A percentile compares a stretch with the other conserved stretches of the same genome.
Evolutionary conservation across 495 filamentous ascomycete genomes (phyloP).

Genomic region (Thermothielavioides terrestris): DNA sequence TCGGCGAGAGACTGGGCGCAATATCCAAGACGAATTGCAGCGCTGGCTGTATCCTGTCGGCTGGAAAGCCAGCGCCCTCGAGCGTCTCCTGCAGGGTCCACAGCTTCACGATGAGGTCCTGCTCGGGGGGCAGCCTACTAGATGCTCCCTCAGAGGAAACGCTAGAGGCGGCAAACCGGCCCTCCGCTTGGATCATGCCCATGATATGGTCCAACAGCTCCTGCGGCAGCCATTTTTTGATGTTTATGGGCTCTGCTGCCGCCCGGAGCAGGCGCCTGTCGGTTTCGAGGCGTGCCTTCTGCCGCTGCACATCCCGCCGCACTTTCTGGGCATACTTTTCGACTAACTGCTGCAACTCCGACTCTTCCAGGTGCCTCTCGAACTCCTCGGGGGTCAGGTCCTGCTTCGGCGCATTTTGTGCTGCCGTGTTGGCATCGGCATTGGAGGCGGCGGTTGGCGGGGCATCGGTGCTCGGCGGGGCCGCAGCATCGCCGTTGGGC

Average conservation of each 20-base stretch:
- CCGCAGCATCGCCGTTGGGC: constrained; percentile 17
- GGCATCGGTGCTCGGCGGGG: constrained; percentile 30
- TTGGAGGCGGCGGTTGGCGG: constrained; percentile 20
- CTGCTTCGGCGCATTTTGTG: constrained; percentile 37
- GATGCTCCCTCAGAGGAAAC: constrained; percentile 31
- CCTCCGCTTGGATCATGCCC: constrained; percentile 47
- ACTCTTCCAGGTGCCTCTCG: constrained; percentile 70
- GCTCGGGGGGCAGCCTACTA: constrained; percentile 47
- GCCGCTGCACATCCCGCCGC: constrained; percentile 56
- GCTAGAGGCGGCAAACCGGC: constrained; percentile 40
- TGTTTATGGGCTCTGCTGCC: constrained; percentile 60
- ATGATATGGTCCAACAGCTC: constrained; percentile 71
- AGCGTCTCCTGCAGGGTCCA: constrained; percentile 75
- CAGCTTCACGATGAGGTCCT: constrained; percentile 64
- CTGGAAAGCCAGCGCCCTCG: constrained; percentile 55
- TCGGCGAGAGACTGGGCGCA: constrained; percentile 40
- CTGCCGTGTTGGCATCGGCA: constrained; percentile 27
- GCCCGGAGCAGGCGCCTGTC: constrained; percentile 68
- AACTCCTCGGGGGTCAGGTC: constrained; percentile 71
- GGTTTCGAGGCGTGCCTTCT: constrained; percentile 63
- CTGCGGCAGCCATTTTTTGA: constrained; percentile 67
- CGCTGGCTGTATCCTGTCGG: constrained; percentile 52
- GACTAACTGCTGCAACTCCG: constrained; percentile 71
- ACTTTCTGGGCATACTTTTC: constrained; percentile 70
- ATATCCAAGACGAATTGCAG: constrained; percentile 57